Conservation (phyloP, 306 rosid species). For the Rubus parviflorus region DNA sequence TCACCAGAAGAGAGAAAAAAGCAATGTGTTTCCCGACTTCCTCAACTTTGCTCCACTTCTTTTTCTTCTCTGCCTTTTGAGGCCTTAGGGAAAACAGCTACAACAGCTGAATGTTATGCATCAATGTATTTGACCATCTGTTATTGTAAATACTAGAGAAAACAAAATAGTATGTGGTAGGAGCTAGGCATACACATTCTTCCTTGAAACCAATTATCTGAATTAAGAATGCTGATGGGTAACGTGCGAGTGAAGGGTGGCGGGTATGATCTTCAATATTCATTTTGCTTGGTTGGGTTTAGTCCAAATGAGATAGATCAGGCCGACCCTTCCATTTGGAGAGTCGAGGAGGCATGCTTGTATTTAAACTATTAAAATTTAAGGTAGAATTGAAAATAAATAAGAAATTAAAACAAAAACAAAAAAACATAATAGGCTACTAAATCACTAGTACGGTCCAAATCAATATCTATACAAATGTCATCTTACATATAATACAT, state of each 20-base stretch:
- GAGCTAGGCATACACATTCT: background rate
- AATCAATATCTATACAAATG: background rate
- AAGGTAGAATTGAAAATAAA: background rate
- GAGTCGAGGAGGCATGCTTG: background rate
- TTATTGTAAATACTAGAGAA: background rate
- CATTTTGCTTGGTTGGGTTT: background rate
- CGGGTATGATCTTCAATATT: background rate
- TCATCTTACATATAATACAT: background rate
- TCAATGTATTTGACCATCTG: background rate
- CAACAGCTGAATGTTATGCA: slow-evolving; percentile 26
- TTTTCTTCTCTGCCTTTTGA: slow-evolving; percentile 15
- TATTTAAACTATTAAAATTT: background rate
- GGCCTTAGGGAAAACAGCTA: slow-evolving; percentile 27
- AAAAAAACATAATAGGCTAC: background rate
- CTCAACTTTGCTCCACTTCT: slow-evolving; percentile 23
- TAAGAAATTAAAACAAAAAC: background rate
- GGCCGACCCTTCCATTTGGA: slow-evolving; percentile 3
- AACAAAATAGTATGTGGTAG: background rate
- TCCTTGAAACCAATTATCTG: background rate
- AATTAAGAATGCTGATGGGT: background rate
- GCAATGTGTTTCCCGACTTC: slow-evolving; percentile 30
- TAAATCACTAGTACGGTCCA: background rate
- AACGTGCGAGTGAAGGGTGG: no score
- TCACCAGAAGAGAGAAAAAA: slow-evolving; percentile 30
- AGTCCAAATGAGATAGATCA: slow-evolving; percentile 2